A percentile compares a stretch with the other conserved stretches of the same genome.
phyloP scores from a whole-genome alignment of 441 rosid genomes.

The Sinapis alba region DNA sequence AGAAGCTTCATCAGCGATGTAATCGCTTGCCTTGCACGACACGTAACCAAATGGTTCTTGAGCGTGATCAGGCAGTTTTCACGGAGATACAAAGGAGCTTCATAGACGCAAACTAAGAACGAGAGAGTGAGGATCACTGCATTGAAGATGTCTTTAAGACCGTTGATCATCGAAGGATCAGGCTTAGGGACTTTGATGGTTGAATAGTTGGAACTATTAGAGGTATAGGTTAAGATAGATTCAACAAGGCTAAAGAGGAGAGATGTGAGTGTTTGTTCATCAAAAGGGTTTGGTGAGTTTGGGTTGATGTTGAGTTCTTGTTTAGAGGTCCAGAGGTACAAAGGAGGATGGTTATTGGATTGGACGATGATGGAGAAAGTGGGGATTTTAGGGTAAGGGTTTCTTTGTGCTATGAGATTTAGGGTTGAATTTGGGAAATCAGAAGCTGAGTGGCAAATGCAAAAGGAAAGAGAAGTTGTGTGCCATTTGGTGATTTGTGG shows the following conservation, averaged over 20 bases:
- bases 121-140: slow-evolving; percentile 58
- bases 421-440: slow-evolving; percentile 52
- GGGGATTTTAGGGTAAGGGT: slow-evolving; percentile 39
- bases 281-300: slow-evolving; percentile 45
- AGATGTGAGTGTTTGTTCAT: slow-evolving; percentile 46
- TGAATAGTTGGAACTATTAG: slow-evolving; percentile 38
- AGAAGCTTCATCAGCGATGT: slow-evolving; percentile 58
- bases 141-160: slow-evolving; percentile 57
- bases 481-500: slow-evolving; percentile 64
- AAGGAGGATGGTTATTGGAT: slow-evolving; percentile 41
- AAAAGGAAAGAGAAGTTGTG: slow-evolving; percentile 47
- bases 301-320: slow-evolving; percentile 46
- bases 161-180: slow-evolving; percentile 29
- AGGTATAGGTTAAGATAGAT: slow-evolving; percentile 56
- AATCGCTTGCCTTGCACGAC: slow-evolving; percentile 44
- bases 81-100: slow-evolving; percentile 74
- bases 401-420: slow-evolving; percentile 49
- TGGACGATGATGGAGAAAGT: slow-evolving; percentile 58
- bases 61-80: slow-evolving; percentile 51
- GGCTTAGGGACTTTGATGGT: slow-evolving; percentile 46
- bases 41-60: slow-evolving; percentile 50
- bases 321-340: slow-evolving; percentile 77
- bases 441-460: slow-evolving; percentile 58
- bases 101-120: slow-evolving; percentile 67
- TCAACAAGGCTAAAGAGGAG: slow-evolving; percentile 56